A percentile compares a stretch with the other conserved stretches of the same genome.
Evolutionary conservation across 768 basidiomycete genomes (phyloP).

Genomic region (Lepiota brunneoincarnata): DNA sequence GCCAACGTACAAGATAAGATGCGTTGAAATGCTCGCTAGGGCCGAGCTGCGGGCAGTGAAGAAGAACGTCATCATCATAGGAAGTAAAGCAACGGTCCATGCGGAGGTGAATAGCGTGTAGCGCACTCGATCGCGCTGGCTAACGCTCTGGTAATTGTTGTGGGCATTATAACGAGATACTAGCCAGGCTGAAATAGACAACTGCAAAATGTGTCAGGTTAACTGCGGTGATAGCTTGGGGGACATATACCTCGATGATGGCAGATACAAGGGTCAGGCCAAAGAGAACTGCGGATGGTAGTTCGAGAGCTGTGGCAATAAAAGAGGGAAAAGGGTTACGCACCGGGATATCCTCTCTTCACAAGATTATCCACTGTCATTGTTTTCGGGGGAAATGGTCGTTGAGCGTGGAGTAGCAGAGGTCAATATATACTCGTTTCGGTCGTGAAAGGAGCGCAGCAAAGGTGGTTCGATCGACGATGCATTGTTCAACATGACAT

Average conservation of each 20-base stretch:
- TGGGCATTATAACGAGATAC: slow-evolving; percentile 55
- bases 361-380: slow-evolving; percentile 11
- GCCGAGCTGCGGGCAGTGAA: slow-evolving; percentile 45
- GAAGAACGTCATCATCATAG: slow-evolving; percentile 55
- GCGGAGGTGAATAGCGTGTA: slow-evolving; percentile 69
- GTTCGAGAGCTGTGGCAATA: neutral
- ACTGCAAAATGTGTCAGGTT: slow-evolving; percentile 29
- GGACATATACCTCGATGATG: neutral
- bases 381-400: neutral
- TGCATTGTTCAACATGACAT: slow-evolving; percentile 9
- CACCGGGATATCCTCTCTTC: slow-evolving; percentile 12
- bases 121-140: slow-evolving; percentile 59
- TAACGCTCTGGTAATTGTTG: slow-evolving; percentile 45
- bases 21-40: slow-evolving; percentile 60
- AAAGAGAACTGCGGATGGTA: slow-evolving; percentile 1
- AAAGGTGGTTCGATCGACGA: slow-evolving; percentile 1
- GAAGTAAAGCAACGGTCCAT: slow-evolving; percentile 64
- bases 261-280: neutral
- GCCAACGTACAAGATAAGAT: slow-evolving; percentile 57
- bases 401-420: neutral
- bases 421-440: slow-evolving; percentile 6
- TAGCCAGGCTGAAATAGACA: slow-evolving; percentile 73
- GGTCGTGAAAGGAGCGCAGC: slow-evolving; percentile 9
- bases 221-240: too few species aligned
- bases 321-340: neutral